Evolutionary conservation across 2,329 filamentous ascomycete species (phyloP).

Genomic region (Stagonosporopsis chrysanthemi): DNA sequence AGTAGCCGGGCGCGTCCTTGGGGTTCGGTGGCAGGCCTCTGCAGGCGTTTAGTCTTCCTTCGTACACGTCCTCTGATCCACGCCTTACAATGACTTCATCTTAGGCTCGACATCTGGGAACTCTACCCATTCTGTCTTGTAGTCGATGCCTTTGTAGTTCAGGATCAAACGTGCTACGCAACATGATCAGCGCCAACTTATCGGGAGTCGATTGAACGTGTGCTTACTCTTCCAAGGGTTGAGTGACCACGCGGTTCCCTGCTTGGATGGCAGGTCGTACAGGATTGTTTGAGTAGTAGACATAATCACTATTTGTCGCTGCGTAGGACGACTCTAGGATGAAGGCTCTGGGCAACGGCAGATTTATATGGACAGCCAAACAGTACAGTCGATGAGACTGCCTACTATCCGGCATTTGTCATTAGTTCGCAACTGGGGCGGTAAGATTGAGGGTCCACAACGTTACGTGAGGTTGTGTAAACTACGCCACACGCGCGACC

Average conservation of each 20-base stretch:
- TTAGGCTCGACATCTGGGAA: conserved; percentile 69
- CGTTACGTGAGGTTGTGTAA: background rate
- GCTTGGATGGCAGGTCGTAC: conserved; percentile 68
- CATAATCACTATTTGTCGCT: conserved; percentile 12
- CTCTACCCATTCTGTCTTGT: conserved; percentile 73
- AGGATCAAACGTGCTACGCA: conserved; percentile 66
- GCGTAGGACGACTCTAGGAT: background rate
- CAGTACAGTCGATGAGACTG: background rate
- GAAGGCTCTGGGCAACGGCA: background rate
- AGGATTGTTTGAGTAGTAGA: conserved; percentile 58
- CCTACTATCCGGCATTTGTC: background rate
- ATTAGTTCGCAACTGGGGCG: conserved; percentile 4
- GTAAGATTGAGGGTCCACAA: conserved; percentile 5
- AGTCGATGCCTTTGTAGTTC: conserved; percentile 73
- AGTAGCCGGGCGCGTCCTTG: conserved; percentile 39
- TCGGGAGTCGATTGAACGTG: too few relatives aligned
- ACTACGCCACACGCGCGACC: background rate
- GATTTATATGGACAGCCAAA: background rate
- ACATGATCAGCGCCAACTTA: background rate
- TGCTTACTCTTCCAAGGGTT: conserved; percentile 75
- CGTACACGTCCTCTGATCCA: background rate
- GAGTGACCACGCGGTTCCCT: conserved; percentile 65
- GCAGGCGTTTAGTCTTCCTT: background rate
- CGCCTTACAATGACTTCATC: conserved; percentile 62
- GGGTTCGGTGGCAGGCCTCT: conserved; percentile 58